These are phyloP conservation scores for Parietichytrium sp. DNA, from an alignment of 108 stramenopile genomes.

Conservation along the genomic window DNA sequence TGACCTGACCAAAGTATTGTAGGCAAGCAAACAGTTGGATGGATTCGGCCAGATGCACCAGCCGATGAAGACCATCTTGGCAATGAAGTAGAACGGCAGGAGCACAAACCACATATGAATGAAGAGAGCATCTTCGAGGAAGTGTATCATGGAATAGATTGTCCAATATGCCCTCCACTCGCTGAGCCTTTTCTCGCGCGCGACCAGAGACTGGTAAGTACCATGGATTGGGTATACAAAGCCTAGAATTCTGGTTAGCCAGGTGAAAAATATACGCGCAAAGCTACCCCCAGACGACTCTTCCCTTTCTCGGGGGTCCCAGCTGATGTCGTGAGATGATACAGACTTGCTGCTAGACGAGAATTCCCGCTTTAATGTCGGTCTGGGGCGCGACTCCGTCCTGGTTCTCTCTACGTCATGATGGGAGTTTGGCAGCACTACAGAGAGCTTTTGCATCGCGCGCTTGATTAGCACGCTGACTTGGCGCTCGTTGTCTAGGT, in stretches of 20 bases:
- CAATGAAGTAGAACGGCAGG: conserved; percentile 10
- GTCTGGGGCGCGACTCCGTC: background rate
- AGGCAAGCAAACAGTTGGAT: background rate
- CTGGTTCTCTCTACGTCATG: background rate
- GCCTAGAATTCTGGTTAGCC: background rate
- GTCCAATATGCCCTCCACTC: conserved; percentile 32
- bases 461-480: too few relatives aligned
- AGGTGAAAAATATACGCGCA: background rate
- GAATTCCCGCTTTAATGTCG: background rate
- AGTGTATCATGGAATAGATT: background rate
- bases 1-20: background rate
- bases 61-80: background rate
- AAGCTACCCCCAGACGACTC: background rate
- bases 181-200: background rate
- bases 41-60: background rate
- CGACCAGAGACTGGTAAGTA: background rate
- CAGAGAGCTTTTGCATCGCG: background rate
- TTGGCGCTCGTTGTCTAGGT: too few relatives aligned
- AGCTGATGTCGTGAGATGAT: background rate
- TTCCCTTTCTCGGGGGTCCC: background rate
- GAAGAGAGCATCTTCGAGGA: background rate
- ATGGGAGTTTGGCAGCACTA: background rate
- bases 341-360: background rate
- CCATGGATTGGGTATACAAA: background rate
- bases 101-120: background rate